A percentile compares a stretch with the other conserved stretches of the same genome.
Conservation (phyloP, 78 protist species). For the Dictyostelium capitatum region DNA sequence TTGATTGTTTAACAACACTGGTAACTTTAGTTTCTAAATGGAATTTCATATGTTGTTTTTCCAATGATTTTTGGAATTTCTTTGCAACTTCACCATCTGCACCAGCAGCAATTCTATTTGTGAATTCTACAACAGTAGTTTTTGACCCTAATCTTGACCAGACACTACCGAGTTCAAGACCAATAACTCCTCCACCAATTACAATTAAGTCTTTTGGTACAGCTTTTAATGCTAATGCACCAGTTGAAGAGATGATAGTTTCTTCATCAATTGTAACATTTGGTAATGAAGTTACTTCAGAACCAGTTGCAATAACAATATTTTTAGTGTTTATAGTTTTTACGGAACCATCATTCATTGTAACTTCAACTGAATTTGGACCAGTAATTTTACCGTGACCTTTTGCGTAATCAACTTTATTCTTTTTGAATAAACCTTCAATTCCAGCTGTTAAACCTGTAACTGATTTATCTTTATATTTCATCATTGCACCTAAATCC, state of each 20-base stretch:
- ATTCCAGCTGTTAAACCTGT: constrained; percentile 93
- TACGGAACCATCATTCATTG: constrained; percentile 79
- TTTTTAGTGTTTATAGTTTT: constrained; percentile 89
- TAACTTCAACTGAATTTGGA: constrained; percentile 84
- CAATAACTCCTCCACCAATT: constrained; percentile 99
- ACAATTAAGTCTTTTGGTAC: constrained; percentile 97
- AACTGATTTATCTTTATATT: constrained; percentile 92
- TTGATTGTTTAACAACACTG: constrained; percentile 26
- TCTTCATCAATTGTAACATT: constrained; percentile 92
- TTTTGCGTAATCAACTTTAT: constrained; percentile 93
- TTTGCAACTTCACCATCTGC: constrained; percentile 90
- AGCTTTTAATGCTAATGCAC: constrained; percentile 93
- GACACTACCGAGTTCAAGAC: constrained; percentile 99
- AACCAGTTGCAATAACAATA: constrained; percentile 98
- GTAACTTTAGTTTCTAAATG: constrained; percentile 92
- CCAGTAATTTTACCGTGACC: constrained; percentile 91
- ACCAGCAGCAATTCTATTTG: constrained; percentile 92
- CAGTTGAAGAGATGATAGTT: constrained; percentile 96
- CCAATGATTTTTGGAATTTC: constrained; percentile 86
- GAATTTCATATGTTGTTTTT: constrained; percentile 95
- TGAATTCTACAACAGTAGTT: constrained; percentile 98
- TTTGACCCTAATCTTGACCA: constrained; percentile 99
- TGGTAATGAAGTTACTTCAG: constrained; percentile 92
- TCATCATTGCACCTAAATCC: constrained; percentile 90
- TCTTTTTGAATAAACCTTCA: constrained; percentile 98